These are phyloP conservation scores for Priceomyces carsonii DNA, from an alignment of 805 yeast genomes.

Conservation along the genomic window DNA sequence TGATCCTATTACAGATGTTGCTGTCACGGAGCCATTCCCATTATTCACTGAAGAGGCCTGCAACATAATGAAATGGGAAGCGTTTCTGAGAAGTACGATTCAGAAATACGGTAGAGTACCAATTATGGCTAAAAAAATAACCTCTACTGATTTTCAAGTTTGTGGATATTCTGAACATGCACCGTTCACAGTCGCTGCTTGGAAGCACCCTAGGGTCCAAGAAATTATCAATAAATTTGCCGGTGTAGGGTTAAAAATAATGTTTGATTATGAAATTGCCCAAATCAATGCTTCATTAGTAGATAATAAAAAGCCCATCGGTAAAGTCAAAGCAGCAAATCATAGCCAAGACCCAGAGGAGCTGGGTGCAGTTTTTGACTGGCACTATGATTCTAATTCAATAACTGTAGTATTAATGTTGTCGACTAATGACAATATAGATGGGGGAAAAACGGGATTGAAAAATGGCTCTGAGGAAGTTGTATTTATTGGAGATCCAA, in stretches of 20 bases:
- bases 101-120: constrained; percentile 26
- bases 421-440: constrained; percentile 14
- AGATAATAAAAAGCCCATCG: background rate
- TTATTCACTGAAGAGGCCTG: constrained; percentile 30
- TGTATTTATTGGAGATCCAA: constrained; percentile 17
- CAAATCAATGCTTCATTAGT: constrained; percentile 26
- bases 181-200: constrained; percentile 26
- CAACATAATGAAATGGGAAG: constrained; percentile 29
- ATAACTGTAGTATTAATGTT: constrained; percentile 16
- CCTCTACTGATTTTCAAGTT: constrained; percentile 29
- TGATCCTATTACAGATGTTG: constrained; percentile 33
- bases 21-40: constrained; percentile 29
- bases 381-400: constrained; percentile 19
- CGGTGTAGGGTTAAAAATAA: constrained; percentile 26
- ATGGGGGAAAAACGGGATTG: constrained; percentile 17
- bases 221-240: constrained; percentile 25
- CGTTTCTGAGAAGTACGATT: constrained; percentile 20
- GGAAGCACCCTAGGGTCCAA: constrained; percentile 29
- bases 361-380: constrained; percentile 12
- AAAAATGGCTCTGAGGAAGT: constrained; percentile 15
- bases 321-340: too few relatives aligned
- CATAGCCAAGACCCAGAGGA: constrained; percentile 8
- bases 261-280: constrained; percentile 28
- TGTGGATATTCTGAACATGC: constrained; percentile 23
- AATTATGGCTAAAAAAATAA: constrained; percentile 21